A percentile compares a stretch with the other conserved stretches of the same genome.
Evolutionary conservation across 306 rosid genomes (phyloP).

Genomic region (Prunus salicina): DNA sequence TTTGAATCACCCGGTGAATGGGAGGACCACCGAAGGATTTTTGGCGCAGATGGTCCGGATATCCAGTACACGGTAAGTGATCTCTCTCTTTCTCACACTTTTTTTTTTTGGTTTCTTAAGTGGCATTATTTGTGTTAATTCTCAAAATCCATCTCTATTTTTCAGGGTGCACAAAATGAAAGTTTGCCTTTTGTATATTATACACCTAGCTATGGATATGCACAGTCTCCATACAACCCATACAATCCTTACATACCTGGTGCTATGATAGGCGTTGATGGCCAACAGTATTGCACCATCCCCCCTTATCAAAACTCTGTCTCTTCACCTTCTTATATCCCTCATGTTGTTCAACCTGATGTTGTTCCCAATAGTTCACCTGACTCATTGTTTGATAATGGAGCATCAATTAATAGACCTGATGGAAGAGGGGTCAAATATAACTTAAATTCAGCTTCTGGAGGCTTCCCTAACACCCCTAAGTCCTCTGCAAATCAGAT

Average conservation of each 20-base stretch:
- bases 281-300: slow-evolving; percentile 59
- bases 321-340: slow-evolving; percentile 64
- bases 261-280: slow-evolving; percentile 82
- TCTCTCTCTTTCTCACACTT: neutral
- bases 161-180: slow-evolving; percentile 86
- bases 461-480: slow-evolving; percentile 50
- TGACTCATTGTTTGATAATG: slow-evolving; percentile 47
- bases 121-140: neutral
- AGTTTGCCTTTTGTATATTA: slow-evolving; percentile 77
- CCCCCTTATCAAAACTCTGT: slow-evolving; percentile 64
- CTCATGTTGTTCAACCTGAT: slow-evolving; percentile 67
- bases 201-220: slow-evolving; percentile 81
- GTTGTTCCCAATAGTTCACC: slow-evolving; percentile 47
- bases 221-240: slow-evolving; percentile 96
- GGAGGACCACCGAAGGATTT: slow-evolving; percentile 85
- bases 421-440: slow-evolving; percentile 67
- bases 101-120: neutral
- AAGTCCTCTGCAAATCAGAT: slow-evolving; percentile 50
- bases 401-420: slow-evolving; percentile 53
- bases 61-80: slow-evolving; percentile 61
- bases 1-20: slow-evolving; percentile 84
- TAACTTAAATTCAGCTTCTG: slow-evolving; percentile 56
- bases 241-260: slow-evolving; percentile 97
- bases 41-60: slow-evolving; percentile 79
- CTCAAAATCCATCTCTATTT: slow-evolving; percentile 18